Percentiles rank a stretch among this genome's conserved stretches.
Conservation (phyloP, 805 yeast genomes). For the Starmerella apicola region DNA sequence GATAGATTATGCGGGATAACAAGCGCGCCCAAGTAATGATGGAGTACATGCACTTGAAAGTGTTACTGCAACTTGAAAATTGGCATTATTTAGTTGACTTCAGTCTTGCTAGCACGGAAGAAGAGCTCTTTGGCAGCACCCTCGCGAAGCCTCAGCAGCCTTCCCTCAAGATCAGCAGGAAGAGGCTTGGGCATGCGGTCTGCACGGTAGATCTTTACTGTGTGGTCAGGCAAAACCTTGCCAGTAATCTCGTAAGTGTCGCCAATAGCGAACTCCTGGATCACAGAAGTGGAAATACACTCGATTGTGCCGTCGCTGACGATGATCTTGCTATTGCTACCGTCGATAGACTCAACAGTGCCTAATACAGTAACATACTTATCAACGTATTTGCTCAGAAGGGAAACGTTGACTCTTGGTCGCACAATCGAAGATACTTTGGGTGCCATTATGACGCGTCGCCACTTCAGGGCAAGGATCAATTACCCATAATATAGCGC, state of each 20-base stretch:
- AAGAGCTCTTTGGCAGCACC: constrained; percentile 6
- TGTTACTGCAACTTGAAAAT: neutral
- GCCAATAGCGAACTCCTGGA: constrained; percentile 21
- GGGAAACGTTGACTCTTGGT: constrained; percentile 24
- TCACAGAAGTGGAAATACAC: constrained; percentile 19
- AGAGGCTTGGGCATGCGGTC: constrained; percentile 19
- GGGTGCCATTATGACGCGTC: too few relatives aligned
- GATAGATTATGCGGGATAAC: too few relatives aligned
- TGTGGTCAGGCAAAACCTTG: constrained; percentile 24
- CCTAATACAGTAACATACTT: constrained; percentile 27
- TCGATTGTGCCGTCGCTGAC: constrained; percentile 24
- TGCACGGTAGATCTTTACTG: constrained; percentile 21
- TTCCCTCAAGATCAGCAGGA: constrained; percentile 9
- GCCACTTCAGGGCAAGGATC: too few relatives aligned
- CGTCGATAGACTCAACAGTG: constrained; percentile 23
- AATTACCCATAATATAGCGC: too few relatives aligned
- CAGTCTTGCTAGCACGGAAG: constrained; percentile 1
- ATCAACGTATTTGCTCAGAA: constrained; percentile 17
- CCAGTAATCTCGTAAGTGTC: constrained; percentile 28
- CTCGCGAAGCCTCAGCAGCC: constrained; percentile 6
- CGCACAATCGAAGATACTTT: neutral
- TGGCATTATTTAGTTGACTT: neutral
- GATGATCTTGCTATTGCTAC: constrained; percentile 23
- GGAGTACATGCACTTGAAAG: neutral
- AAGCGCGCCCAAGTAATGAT: too few relatives aligned